Conservation (phyloP, 2,329 filamentous ascomycete genomes). For the Talaromyces amestolkiae region DNA sequence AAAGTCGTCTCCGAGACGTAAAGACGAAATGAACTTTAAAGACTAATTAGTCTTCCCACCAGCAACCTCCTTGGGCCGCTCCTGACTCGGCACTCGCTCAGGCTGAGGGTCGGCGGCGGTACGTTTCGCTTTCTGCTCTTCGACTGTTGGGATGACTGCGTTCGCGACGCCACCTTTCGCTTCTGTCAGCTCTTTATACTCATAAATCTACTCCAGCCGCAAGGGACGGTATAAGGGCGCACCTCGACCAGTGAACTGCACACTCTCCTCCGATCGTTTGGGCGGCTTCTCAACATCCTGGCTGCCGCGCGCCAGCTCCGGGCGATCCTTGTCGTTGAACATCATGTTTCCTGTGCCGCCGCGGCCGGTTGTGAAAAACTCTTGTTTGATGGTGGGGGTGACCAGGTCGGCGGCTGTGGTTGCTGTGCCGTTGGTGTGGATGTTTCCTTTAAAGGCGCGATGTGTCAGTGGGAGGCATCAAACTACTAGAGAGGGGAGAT, state of each 20-base stretch:
- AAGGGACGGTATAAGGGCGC: slow-evolving; percentile 21
- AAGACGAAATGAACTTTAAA: background rate
- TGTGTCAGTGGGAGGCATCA: background rate
- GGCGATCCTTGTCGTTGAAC: slow-evolving; percentile 64
- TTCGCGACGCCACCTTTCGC: slow-evolving; percentile 37
- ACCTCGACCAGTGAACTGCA: slow-evolving; percentile 46
- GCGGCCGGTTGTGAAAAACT: slow-evolving; percentile 85
- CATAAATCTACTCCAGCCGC: background rate
- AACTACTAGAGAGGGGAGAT: background rate
- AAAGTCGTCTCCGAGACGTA: background rate
- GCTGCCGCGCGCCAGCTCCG: slow-evolving; percentile 67
- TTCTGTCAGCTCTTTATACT: background rate
- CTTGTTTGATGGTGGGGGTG: slow-evolving; percentile 78
- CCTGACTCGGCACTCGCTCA: slow-evolving; percentile 26
- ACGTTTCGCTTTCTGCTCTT: slow-evolving; percentile 18
- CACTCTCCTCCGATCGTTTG: slow-evolving; percentile 38
- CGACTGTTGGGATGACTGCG: slow-evolving; percentile 30
- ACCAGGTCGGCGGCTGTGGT: slow-evolving; percentile 64
- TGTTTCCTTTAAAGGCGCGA: slow-evolving; percentile 54
- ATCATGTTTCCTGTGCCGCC: slow-evolving; percentile 89
- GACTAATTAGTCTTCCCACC: slow-evolving; percentile 15
- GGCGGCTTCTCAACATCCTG: slow-evolving; percentile 72
- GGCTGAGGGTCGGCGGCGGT: slow-evolving; percentile 11
- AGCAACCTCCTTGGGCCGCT: slow-evolving; percentile 28
- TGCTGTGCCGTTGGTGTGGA: slow-evolving; percentile 52